A percentile compares a stretch with the other conserved stretches of the same genome.
phyloP scores from a whole-genome alignment of 2,329 filamentous ascomycete species.

The Colletotrichum truncatum region DNA sequence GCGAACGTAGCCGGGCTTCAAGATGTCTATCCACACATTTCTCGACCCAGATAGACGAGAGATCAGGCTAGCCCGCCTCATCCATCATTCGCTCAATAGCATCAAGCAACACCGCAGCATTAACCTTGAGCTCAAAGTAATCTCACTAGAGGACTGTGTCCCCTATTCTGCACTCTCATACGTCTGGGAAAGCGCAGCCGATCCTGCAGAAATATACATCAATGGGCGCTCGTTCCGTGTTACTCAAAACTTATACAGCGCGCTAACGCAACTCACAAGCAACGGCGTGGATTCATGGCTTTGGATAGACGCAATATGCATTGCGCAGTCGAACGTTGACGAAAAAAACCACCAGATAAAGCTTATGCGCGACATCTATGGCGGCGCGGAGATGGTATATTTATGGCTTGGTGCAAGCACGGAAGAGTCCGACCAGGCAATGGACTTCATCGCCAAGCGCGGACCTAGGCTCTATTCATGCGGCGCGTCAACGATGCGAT shows the following conservation, averaged over 20 bases:
- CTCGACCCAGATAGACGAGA: conserved; percentile 8
- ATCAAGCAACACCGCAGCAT: conserved; percentile 10
- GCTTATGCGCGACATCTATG: conserved; percentile 32
- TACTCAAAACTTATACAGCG: background rate
- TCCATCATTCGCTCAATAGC: background rate
- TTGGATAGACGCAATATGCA: conserved; percentile 36
- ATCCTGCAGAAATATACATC: background rate
- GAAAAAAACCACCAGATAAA: conserved; percentile 34
- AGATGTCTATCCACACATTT: background rate
- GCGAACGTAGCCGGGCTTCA: too few species aligned
- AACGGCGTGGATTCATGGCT: conserved; percentile 8
- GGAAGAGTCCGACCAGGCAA: background rate
- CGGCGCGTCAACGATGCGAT: background rate
- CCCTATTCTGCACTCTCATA: conserved; percentile 34
- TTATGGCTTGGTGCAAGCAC: conserved; percentile 32
- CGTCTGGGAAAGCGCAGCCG: conserved; percentile 29
- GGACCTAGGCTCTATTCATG: background rate
- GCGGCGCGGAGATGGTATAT: conserved; percentile 26
- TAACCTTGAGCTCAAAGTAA: conserved; percentile 27
- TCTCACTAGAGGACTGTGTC: background rate
- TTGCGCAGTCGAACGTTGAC: conserved; percentile 28
- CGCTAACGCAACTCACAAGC: conserved; percentile 19
- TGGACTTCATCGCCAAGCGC: background rate
- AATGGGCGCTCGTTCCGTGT: conserved; percentile 5
- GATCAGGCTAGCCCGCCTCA: conserved; percentile 31